phyloP scores from a whole-genome alignment of 768 basidiomycete species.

The Tylopilus balloui region DNA sequence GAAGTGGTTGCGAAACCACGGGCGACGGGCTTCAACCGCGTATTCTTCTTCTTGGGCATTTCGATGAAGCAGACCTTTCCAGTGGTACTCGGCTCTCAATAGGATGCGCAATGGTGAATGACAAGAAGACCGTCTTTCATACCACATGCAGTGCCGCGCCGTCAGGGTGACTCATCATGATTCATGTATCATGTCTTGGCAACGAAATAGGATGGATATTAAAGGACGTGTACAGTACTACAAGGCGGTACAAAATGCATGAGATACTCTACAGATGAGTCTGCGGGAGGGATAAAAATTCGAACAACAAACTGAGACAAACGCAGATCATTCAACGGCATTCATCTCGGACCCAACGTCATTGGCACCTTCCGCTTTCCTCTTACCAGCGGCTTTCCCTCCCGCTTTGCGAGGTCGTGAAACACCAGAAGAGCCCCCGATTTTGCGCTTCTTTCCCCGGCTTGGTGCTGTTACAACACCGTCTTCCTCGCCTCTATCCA shows the following conservation, averaged over 20 bases:
- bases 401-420: conserved; percentile 28
- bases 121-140: neutral
- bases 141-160: neutral
- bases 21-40: conserved; percentile 65
- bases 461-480: conserved; percentile 20
- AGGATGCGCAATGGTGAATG: neutral
- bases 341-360: conserved; percentile 28
- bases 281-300: conserved; percentile 10
- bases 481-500: conserved; percentile 32
- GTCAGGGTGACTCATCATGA: neutral
- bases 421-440: conserved; percentile 15
- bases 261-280: conserved; percentile 31
- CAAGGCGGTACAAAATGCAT: conserved; percentile 27
- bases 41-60: conserved; percentile 87
- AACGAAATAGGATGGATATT: conserved; percentile 20
- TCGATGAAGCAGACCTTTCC: neutral
- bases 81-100: neutral
- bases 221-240: conserved; percentile 31
- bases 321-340: conserved; percentile 21
- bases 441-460: conserved; percentile 35
- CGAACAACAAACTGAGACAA: conserved; percentile 11
- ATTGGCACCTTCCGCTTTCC: conserved; percentile 24
- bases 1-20: conserved; percentile 83
- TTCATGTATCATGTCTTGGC: neutral
- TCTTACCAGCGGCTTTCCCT: conserved; percentile 30